Percentiles rank a stretch among this genome's conserved stretches.
Conservation (phyloP, 768 basidiomycete genomes). For the Cystobasidium onofrii region DNA sequence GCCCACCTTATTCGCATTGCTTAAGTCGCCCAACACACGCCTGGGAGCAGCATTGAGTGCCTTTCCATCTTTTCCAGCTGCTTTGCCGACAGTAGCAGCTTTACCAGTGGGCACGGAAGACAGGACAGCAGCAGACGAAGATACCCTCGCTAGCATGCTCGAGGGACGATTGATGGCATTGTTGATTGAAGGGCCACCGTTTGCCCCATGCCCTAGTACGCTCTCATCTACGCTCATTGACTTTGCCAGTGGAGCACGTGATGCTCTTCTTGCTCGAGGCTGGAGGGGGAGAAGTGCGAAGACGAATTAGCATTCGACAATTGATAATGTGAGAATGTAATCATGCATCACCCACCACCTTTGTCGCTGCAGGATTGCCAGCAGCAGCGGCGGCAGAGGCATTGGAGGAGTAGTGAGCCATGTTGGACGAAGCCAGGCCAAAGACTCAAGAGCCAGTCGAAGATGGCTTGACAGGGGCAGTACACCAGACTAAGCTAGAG, state of each 20-base stretch:
- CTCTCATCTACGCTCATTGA: conserved; percentile 29
- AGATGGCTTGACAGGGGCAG: neutral
- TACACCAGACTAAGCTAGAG: no score
- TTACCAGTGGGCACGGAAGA: neutral
- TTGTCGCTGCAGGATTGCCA: neutral
- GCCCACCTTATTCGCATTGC: conserved; percentile 34
- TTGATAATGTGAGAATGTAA: no score
- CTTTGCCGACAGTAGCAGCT: neutral
- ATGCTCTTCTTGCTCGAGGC: conserved; percentile 26
- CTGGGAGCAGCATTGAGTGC: conserved; percentile 17
- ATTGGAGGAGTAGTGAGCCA: conserved; percentile 11
- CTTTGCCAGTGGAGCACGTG: conserved; percentile 18
- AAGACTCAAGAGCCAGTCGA: neutral
- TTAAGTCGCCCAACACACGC: conserved; percentile 30
- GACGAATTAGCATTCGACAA: no score
- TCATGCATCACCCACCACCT: neutral
- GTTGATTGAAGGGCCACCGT: neutral
- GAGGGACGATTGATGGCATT: conserved; percentile 15
- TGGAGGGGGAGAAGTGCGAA: neutral
- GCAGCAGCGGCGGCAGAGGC: neutral
- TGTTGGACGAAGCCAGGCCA: neutral
- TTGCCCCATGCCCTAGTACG: conserved; percentile 1
- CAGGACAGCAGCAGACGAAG: conserved; percentile 14
- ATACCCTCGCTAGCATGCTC: conserved; percentile 12
- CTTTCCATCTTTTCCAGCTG: conserved; percentile 8